Evolutionary conservation across 2,329 filamentous ascomycete genomes (phyloP).

Genomic region (Colletotrichum kahawae): DNA sequence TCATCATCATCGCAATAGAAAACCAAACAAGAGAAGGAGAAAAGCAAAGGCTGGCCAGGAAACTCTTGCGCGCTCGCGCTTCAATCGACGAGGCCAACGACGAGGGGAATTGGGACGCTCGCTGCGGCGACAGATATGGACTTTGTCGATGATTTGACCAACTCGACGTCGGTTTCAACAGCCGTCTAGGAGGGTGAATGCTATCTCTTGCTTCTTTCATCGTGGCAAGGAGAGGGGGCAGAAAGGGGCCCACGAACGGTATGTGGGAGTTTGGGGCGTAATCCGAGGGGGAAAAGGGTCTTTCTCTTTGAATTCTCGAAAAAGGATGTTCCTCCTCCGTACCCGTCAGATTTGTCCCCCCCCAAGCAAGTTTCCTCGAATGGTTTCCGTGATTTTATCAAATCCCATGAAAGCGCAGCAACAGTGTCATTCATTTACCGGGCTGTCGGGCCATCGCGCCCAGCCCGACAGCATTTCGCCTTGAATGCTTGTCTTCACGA

Average conservation of each 20-base stretch:
- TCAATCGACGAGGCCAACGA: background rate
- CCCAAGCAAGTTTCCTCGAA: background rate
- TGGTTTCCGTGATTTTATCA: accelerated
- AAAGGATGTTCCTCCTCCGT: accelerated
- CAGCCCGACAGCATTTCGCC: background rate
- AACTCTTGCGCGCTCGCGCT: too few species aligned
- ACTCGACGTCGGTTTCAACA: background rate
- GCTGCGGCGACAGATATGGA: too few species aligned
- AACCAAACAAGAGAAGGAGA: too few species aligned
- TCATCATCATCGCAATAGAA: too few species aligned
- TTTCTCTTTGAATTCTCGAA: accelerated
- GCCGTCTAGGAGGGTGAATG: background rate
- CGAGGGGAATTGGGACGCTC: background rate
- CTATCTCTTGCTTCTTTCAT: background rate
- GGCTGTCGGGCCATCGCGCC: background rate
- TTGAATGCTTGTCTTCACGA: background rate
- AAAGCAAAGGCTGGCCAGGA: too few species aligned
- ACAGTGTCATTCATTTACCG: background rate
- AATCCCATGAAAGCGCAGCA: background rate
- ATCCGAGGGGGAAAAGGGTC: background rate
- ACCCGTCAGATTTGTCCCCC: background rate
- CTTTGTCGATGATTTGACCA: accelerated
- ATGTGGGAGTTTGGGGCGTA: background rate
- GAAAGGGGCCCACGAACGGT: accelerated
- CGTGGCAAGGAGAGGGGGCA: background rate